A percentile compares a stretch with the other conserved stretches of the same genome.
Conservation (phyloP, 352 stramenopile genomes). For the Phytophthora citricola region DNA sequence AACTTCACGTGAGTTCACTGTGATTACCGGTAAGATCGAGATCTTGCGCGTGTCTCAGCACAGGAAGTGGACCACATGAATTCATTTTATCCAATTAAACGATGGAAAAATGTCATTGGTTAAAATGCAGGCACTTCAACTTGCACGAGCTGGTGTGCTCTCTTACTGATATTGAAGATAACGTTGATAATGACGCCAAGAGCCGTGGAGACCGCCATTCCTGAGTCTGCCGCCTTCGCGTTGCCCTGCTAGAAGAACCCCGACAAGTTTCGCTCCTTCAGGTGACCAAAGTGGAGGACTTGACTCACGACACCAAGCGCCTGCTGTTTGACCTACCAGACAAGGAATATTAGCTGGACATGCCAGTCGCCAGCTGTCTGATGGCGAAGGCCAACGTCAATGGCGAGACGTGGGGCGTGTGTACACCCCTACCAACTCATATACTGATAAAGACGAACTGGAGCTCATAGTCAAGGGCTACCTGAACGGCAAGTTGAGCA, state of each 20-base stretch:
- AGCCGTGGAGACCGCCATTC: neutral
- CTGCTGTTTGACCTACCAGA: no score
- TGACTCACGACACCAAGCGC: neutral
- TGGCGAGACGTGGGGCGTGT: neutral
- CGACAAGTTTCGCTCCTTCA: neutral
- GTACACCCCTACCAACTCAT: neutral
- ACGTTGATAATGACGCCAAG: neutral
- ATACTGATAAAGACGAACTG: neutral
- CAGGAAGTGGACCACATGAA: no score
- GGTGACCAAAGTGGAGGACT: neutral
- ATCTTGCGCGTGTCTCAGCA: slow-evolving; percentile 2
- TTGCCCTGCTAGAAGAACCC: neutral
- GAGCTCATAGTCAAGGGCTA: neutral
- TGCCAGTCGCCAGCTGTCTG: neutral
- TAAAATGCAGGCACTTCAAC: no score
- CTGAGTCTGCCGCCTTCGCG: neutral
- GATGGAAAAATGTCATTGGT: no score
- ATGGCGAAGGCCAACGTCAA: neutral
- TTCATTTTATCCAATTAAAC: no score
- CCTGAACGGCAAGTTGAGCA: neutral
- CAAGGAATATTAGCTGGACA: neutral
- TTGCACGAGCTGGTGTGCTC: no score
- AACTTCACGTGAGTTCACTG: no score
- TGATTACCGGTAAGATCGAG: slow-evolving; percentile 3
- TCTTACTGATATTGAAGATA: neutral